Percentiles rank a stretch among this genome's conserved stretches.
These are phyloP conservation scores for Excoecaria cochinchinensis DNA, from an alignment of 345 rosid species.

Conservation along the genomic window DNA sequence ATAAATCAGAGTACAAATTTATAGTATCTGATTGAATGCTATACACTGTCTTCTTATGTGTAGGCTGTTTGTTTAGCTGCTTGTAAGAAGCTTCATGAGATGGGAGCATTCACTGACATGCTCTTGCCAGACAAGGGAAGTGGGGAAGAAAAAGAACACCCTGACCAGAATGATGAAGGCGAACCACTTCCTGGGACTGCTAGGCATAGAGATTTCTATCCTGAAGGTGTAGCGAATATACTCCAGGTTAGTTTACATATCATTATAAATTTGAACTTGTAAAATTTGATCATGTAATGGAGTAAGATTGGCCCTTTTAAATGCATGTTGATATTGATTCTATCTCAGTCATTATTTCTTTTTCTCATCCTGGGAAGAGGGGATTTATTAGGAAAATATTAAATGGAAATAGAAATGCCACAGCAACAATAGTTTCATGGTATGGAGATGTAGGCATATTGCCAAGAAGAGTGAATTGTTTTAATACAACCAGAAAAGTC, in stretches of 20 bases:
- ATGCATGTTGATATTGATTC: not conserved
- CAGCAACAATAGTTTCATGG: not conserved
- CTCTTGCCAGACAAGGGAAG: conserved; percentile 98
- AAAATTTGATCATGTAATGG: not conserved
- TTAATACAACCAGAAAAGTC: not conserved
- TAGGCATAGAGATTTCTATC: conserved; percentile 97
- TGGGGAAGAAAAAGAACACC: conserved; percentile 76
- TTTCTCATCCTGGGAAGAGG: not conserved
- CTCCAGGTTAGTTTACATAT: conserved; percentile 62
- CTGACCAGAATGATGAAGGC: conserved; percentile 79
- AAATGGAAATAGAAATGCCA: not conserved
- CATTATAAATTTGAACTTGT: not conserved
- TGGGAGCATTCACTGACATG: conserved; percentile 99
- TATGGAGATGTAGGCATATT: not conserved
- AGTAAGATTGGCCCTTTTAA: not conserved
- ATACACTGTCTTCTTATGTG: conserved; percentile 23
- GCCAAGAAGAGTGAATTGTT: not conserved
- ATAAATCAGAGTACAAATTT: too few relatives aligned
- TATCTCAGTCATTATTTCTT: not conserved
- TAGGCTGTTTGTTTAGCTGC: conserved; percentile 99
- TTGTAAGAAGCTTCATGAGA: conserved; percentile 98
- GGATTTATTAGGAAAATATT: not conserved
- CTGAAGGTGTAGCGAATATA: conserved; percentile 92
- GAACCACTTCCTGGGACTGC: conserved; percentile 99
- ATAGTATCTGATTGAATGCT: too few relatives aligned